Evolutionary conservation across 2,329 filamentous ascomycete species (phyloP).

Genomic region (Verticillium tricorpus): DNA sequence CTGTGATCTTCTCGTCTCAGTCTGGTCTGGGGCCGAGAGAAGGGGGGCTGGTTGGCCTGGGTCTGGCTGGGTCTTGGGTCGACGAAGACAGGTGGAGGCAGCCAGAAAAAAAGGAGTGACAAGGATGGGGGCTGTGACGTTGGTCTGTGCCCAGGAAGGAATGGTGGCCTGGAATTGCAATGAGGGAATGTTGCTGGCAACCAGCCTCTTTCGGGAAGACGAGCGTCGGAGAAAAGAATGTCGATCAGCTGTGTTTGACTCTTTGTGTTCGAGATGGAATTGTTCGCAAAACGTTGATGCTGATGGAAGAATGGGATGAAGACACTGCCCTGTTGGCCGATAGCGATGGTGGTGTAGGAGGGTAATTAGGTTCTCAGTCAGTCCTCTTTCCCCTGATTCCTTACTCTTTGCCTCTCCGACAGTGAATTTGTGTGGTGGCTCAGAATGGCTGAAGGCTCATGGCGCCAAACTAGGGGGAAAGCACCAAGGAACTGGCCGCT

Average conservation of each 20-base stretch:
- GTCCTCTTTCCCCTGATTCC: background rate
- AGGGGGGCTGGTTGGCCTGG: background rate
- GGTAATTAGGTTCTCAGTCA: background rate
- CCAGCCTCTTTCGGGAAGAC: background rate
- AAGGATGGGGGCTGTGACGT: background rate
- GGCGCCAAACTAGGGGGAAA: background rate
- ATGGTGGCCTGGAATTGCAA: background rate
- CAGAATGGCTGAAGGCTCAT: background rate
- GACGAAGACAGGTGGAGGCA: background rate
- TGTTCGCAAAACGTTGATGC: background rate
- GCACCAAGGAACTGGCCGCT: background rate
- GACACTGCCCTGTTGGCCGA: background rate
- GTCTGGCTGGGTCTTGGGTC: background rate
- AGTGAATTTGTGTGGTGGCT: background rate
- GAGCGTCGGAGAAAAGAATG: background rate
- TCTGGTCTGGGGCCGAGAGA: background rate
- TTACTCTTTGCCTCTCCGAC: background rate
- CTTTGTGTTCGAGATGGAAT: background rate
- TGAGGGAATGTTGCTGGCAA: background rate
- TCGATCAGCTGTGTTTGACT: background rate
- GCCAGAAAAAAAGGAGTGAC: slow-evolving; percentile 4
- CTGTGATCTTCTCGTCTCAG: background rate
- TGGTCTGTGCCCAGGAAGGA: background rate
- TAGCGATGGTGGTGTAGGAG: background rate
- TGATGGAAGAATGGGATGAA: background rate